Evolutionary conservation across 2,329 filamentous ascomycete genomes (phyloP), one percentile per base, ranked within the genome.

Genomic region (Zymoseptoria brevis): DNA sequence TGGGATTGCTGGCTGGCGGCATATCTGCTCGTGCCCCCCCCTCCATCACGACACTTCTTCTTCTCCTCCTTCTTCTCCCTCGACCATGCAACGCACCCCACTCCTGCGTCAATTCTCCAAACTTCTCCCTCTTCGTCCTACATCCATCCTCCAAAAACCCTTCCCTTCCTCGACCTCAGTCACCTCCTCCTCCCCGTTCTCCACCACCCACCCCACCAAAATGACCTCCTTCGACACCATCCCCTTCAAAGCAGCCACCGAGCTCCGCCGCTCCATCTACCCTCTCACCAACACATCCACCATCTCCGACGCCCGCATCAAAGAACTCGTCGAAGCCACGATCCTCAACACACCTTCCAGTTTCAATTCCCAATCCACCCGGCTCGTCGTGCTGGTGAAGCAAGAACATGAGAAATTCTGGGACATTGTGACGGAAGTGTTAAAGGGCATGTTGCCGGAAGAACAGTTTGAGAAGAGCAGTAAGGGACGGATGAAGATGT

Each of bases 351-450:
- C 87, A 1, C 92, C 92, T 50, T 87, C 84, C 56, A 85, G 87
- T 64, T 96, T 96, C 86, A 96, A 96, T 84, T 88, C 85, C 50
- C 92, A 96, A 79, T 85, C 85, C 66, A 87, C 89, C 66, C 87
- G 92, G 60, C 77, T 88, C 60, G 82, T 96, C 53, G 82, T 96
- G 55, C 83, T 96, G 57, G 81, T 94, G 70, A 87, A 88, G 69
- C 83, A 82, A 62, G 88, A 96, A 75, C 92, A 96, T 79, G 86
- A 91, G 69, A 87, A 88, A 78, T 84, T 96, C 67, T 96, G 92
- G 93, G 86, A 90, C 72, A 80, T 90, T 60, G 81, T 85, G 57
- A 75, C 79, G 61, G 83, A 86, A 26, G 76, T 81, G 56, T 80
- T 93, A 60, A 85, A 87, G 77, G 78, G 79, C 21, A 82, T 91